Conservation (phyloP, 1,284 basidiomycete species). For the Wolfiporia cocos region DNA sequence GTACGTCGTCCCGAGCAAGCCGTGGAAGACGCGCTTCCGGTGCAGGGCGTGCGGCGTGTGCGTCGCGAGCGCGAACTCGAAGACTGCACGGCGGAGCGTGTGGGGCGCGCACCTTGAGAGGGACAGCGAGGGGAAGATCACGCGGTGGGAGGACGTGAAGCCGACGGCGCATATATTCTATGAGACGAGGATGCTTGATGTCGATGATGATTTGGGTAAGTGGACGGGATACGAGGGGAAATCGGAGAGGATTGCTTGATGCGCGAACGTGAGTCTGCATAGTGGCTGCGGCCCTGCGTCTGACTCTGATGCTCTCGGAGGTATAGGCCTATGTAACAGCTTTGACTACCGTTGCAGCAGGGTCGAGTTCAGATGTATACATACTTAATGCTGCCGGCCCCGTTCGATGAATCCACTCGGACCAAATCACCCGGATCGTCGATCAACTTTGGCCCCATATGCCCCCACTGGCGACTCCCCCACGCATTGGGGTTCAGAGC, state of each 20-base stretch:
- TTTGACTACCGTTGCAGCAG: no score
- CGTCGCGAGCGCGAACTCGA: slow-evolving; percentile 44
- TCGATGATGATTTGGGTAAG: slow-evolving; percentile 48
- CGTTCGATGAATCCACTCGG: no score
- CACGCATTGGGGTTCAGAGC: no score
- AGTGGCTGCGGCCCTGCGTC: no score
- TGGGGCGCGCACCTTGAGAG: slow-evolving; percentile 51
- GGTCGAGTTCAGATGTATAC: no score
- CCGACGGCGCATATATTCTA: slow-evolving; percentile 64
- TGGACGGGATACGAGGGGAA: slow-evolving; percentile 53
- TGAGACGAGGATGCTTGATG: slow-evolving; percentile 50
- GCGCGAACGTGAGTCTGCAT: no score
- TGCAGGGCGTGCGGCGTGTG: slow-evolving; percentile 53
- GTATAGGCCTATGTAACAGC: no score
- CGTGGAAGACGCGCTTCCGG: slow-evolving; percentile 51
- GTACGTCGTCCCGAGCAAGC: slow-evolving; percentile 40
- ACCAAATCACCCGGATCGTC: no score
- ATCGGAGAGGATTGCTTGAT: slow-evolving; percentile 23
- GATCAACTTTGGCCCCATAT: no score
- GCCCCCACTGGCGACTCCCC: no score
- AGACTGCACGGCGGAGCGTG: slow-evolving; percentile 40
- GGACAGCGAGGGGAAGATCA: slow-evolving; percentile 39
- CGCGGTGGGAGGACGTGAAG: slow-evolving; percentile 43
- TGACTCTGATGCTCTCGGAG: no score
- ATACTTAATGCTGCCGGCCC: no score